Base-by-base conservation (phyloP, 176 grass and related monocot species). In the Urochloa ruziziensis region DNA sequence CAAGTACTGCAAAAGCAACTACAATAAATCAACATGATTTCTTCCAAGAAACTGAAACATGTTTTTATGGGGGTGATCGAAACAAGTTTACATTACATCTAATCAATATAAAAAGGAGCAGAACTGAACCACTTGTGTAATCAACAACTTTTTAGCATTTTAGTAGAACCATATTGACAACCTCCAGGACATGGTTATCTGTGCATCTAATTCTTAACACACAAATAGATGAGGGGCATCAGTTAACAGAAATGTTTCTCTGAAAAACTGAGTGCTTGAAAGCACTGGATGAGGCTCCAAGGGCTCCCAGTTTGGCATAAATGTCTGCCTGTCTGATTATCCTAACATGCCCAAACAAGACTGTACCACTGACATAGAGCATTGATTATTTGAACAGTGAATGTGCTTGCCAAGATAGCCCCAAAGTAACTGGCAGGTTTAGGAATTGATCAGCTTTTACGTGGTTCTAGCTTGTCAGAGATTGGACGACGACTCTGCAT, bases 1-100 rank as follows among this genome's bases (percentile, higher is more conserved):
- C 48, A 40, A 17, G 43, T 62, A 28, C 54, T 32, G 57, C 44
- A 65, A 74, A 80, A 53, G 21, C 67, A 74, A 47, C 68, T 32
- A 68, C 64, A 64, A 47, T 14, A 47, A 16, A 47, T 16, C 12
- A 49, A 43, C 40, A 43, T 43, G 40, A 43, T 43, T 43, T 49
- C 47, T 49, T 18, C 47, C 47, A 80, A 53, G 21, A 57, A 74
- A 47, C 77, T 32, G 77, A 80, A 80, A 64, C 34, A 73, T 40
- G 43, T 78, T 64, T 18, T 65, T 29, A 30, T 29, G 25, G 4
- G 5, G 58, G 11, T 4, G 58, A 15, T 30, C 3, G 30, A 62
- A 27, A 62, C 16, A 30, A 5, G 9, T 27, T 6, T 49, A 17
- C 16, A 48, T 49, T 15, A 14, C 3, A 4, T 62, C 58, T 57